Evolutionary conservation across 2,329 filamentous ascomycete species (phyloP).

Genomic region (Setomelanomma holmii): DNA sequence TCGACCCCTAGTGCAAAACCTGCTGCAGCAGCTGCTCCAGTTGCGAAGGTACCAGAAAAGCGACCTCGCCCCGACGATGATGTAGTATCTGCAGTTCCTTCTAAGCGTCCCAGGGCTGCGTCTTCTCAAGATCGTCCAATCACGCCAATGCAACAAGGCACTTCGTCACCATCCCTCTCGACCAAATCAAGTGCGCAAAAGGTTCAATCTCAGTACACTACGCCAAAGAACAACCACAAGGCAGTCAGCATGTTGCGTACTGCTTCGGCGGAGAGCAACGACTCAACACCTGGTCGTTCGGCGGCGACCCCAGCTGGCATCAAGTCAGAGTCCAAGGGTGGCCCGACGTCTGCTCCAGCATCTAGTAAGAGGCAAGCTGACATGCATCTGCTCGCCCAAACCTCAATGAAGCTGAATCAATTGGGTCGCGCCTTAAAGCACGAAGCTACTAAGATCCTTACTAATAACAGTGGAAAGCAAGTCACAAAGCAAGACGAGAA

Average conservation of each 20-base stretch:
- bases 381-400: conserved; percentile 46
- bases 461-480: conserved; percentile 28
- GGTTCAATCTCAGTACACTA: conserved; percentile 33
- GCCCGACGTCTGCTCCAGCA: conserved; percentile 40
- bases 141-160: conserved; percentile 38
- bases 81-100: conserved; percentile 23
- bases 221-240: conserved; percentile 46
- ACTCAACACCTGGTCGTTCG: conserved; percentile 45
- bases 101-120: conserved; percentile 43
- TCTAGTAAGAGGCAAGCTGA: conserved; percentile 42
- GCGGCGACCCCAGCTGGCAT: conserved; percentile 35
- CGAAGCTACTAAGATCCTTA: conserved; percentile 48
- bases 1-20: conserved; percentile 19
- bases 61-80: conserved; percentile 45
- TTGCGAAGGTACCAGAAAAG: conserved; percentile 39
- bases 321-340: conserved; percentile 31
- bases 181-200: conserved; percentile 42
- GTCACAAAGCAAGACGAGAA: conserved; percentile 44
- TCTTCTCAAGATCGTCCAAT: conserved; percentile 40
- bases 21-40: conserved; percentile 4
- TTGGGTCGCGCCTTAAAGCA: conserved; percentile 57
- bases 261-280: conserved; percentile 42
- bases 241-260: conserved; percentile 46
- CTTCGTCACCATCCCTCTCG: conserved; percentile 38
- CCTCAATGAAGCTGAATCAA: conserved; percentile 50